Evolutionary conservation across 805 yeast genomes (phyloP), one percentile per base, ranked within the genome.

Genomic region (Novakomyces olei): DNA sequence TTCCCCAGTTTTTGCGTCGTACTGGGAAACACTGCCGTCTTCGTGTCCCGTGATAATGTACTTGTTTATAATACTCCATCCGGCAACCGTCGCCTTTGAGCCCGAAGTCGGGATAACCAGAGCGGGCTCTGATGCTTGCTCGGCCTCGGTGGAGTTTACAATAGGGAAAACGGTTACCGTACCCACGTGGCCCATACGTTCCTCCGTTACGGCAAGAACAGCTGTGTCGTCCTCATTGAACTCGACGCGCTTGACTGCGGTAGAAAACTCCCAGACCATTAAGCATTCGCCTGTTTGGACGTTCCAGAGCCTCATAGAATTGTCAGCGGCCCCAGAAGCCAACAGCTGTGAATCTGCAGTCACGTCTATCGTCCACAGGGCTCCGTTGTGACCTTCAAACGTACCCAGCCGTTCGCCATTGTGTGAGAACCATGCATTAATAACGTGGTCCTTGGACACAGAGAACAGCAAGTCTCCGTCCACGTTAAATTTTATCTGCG

Each of bases 391-490:
- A 6, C 83, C 83, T 27, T 57, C 69, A 43, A 79, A 67, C 38
- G 99, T 88, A 32, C 98, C 99, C 37, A 88, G 57, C 54, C 96
- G 70, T 58, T 88, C 98, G 46, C 99, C 99, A 53, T 83, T 85
- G 40, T 76, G 72, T 19, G 95, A 69, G 56, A 67, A 88, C 95
- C 96, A 91, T 39, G 85, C 73, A 30, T 37, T 39, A 27, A 43
- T 45, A 19, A 72, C 69, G 45, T 67, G 65, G 65, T 88, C 98
- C 55, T 88, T 81, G 41, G 94, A 80, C 26, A 79, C 83, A 7
- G 96, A 72, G 51, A 88, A 74, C 36, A 88, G 65, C 43, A 88
- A 57, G 54, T 88, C 99, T 29, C 99, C 99, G 49, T 91, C 96
- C 40, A 83, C 63, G 23, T 9, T 19, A 16, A 9, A 23, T 36